Conservation (phyloP, 305 asterid species). For the Fraxinus dipetala region DNA sequence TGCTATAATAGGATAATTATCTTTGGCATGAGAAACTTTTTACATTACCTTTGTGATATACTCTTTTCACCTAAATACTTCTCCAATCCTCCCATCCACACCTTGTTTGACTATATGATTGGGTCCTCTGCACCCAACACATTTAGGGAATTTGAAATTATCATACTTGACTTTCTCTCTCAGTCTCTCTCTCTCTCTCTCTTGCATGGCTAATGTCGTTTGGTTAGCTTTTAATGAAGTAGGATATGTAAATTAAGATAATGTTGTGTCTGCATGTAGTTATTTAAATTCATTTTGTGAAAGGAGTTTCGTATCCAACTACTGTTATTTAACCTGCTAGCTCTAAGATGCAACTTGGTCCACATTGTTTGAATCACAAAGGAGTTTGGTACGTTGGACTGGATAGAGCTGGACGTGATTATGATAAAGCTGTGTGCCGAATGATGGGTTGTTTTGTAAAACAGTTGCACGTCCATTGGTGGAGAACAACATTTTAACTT, state of each 20-base stretch:
- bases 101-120: background rate
- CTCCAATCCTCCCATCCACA: background rate
- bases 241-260: background rate
- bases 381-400: background rate
- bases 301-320: background rate
- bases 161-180: background rate
- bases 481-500: background rate
- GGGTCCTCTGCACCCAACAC: background rate
- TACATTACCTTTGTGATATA: constrained; percentile 5
- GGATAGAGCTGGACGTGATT: background rate
- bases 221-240: background rate
- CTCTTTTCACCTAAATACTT: background rate
- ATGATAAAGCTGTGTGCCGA: background rate
- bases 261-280: background rate
- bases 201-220: background rate
- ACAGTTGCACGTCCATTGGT: background rate
- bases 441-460: background rate
- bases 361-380: background rate
- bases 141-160: background rate
- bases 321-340: background rate
- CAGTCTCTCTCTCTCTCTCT: background rate
- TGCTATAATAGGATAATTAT: constrained; percentile 26
- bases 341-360: background rate
- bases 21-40: constrained; percentile 24
- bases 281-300: background rate